Evolutionary conservation across 495 filamentous ascomycete genomes (phyloP), one percentile per base, ranked within the genome.

Genomic region (Penicillium subrubescens): DNA sequence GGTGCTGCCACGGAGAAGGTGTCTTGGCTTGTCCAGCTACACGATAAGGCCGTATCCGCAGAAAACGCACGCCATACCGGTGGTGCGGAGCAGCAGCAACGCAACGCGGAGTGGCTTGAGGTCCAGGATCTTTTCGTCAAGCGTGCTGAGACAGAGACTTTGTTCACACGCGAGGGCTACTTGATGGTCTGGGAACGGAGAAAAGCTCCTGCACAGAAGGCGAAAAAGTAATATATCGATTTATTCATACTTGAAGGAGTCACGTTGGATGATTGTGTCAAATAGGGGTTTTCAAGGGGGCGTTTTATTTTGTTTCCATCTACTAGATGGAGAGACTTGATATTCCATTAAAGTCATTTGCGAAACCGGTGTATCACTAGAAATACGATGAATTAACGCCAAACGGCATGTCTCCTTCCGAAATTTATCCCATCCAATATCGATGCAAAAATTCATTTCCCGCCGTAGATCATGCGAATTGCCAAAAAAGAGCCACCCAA

Each of bases 121-220:
- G 87, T 94, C 54, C 95, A 99, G 81, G 96, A 99, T 77, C 68
- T 99, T 72, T 97, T 90, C 75, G 94, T 98, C 6, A 92, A 97
- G 71, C 84, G 87, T 76, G 91, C 91, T 17, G 88, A 92, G 70
- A 89, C 83, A 64, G 94, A 98, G 81, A 84, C 94, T 67, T 72
- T 99, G 69, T 96, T 95, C 72, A 90, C 94, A 2, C 90, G 92
- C 33, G 95, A 99, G 83, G 92, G 88, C 46, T 97, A 97, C 80
- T 73, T 97, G 67, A 96, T 97, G 87, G 87, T 99, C 59, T 99
- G 95, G 95, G 95, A 99, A 83, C 84, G 90, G 75, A 85, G 95
- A 78, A 89, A 86, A 74, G 66, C 69, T 17, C 71, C 76, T n/a
- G 75, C 77, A 0, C 70, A 78, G 66, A 84, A 83, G 67, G 79